Evolutionary conservation across 768 basidiomycete species (phyloP).

Genomic region (Tylopilus sp.): DNA sequence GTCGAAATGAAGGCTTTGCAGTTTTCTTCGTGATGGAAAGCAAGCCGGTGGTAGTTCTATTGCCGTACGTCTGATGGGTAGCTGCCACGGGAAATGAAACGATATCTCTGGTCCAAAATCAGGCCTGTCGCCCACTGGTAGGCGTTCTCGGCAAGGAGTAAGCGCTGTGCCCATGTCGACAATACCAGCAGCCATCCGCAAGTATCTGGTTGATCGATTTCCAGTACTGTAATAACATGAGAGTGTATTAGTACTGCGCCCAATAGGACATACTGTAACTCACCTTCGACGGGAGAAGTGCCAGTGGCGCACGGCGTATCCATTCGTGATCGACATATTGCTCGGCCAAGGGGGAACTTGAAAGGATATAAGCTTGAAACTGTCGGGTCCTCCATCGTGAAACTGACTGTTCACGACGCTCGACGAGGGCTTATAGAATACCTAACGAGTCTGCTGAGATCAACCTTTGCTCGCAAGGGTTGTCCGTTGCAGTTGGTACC

Average conservation of each 20-base stretch:
- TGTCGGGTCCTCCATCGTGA: constrained; percentile 52
- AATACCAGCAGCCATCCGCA: constrained; percentile 44
- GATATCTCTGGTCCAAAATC: constrained; percentile 39
- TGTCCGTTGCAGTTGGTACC: constrained; percentile 59
- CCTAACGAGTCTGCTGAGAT: constrained; percentile 47
- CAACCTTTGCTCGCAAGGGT: constrained; percentile 42
- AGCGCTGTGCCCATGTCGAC: constrained; percentile 56
- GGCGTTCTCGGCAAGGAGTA: constrained; percentile 51
- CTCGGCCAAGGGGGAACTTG: too few relatives aligned
- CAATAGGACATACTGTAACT: constrained; percentile 4
- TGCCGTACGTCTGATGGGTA: neutral
- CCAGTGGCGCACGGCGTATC: too few relatives aligned
- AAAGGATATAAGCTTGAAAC: constrained; percentile 32
- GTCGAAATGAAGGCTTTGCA: constrained; percentile 51
- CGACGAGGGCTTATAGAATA: constrained; percentile 50
- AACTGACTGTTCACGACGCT: constrained; percentile 49
- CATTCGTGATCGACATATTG: too few relatives aligned
- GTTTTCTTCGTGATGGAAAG: constrained; percentile 46
- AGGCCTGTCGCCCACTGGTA: constrained; percentile 56
- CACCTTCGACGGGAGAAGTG: constrained; percentile 38
- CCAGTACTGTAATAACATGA: constrained; percentile 38
- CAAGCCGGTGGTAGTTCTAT: constrained; percentile 52
- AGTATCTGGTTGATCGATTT: constrained; percentile 39
- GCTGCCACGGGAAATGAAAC: neutral
- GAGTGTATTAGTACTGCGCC: neutral